phyloP scores from a whole-genome alignment of 2,329 filamentous ascomycete species.

The Microcyclosporella mali region DNA sequence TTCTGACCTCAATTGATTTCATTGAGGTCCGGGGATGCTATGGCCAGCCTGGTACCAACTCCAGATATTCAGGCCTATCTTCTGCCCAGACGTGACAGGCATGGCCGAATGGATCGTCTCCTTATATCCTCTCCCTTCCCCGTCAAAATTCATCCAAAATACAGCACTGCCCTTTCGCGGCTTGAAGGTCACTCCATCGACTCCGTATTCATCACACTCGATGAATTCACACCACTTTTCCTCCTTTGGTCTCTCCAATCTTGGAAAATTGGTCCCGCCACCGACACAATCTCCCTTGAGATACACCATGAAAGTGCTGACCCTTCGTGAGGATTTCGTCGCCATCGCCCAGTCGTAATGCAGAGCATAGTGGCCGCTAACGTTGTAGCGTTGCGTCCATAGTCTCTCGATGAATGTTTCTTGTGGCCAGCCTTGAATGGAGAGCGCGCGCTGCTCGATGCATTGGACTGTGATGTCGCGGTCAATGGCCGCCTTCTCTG shows the following conservation, averaged over 20 bases:
- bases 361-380: slow-evolving; percentile 51
- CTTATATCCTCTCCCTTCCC: slow-evolving; percentile 50
- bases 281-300: slow-evolving; percentile 48
- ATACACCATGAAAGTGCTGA: slow-evolving; percentile 59
- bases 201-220: slow-evolving; percentile 40
- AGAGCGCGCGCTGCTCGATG: slow-evolving; percentile 52
- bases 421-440: slow-evolving; percentile 55
- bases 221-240: slow-evolving; percentile 53
- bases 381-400: slow-evolving; percentile 56
- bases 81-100: slow-evolving; percentile 50
- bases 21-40: neutral
- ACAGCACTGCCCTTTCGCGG: slow-evolving; percentile 54
- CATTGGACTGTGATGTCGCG: slow-evolving; percentile 49
- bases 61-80: slow-evolving; percentile 61
- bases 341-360: slow-evolving; percentile 53
- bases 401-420: slow-evolving; percentile 55
- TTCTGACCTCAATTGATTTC: too few species aligned
- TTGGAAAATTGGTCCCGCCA: slow-evolving; percentile 57
- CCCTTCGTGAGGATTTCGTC: slow-evolving; percentile 32
- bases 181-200: slow-evolving; percentile 51
- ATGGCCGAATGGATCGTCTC: slow-evolving; percentile 58
- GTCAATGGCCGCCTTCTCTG: slow-evolving; percentile 47
- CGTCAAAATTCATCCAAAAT: slow-evolving; percentile 56
- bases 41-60: slow-evolving; percentile 49
- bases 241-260: slow-evolving; percentile 40